phyloP scores from a whole-genome alignment of 805 yeast species.

The Dipodascus geniculatus region DNA sequence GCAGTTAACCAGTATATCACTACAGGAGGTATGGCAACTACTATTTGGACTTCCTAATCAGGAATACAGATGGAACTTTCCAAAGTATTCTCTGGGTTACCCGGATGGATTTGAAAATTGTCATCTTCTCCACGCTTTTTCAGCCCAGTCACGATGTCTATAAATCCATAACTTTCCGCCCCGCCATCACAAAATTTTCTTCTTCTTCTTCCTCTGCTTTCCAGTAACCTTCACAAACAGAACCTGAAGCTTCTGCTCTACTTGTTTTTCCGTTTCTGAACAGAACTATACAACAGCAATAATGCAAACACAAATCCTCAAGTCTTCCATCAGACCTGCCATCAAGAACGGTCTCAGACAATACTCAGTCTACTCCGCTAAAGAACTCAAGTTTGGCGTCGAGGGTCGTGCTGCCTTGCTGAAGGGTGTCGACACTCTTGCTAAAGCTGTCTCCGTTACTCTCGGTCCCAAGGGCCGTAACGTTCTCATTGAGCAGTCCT shows the following conservation, averaged over 20 bases:
- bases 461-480: constrained; percentile 97
- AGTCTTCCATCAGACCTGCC: neutral
- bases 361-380: constrained; percentile 37
- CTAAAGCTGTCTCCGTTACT: constrained; percentile 93
- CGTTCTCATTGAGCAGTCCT: constrained; percentile 91
- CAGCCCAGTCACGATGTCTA: neutral
- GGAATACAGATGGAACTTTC: neutral
- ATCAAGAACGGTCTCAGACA: neutral
- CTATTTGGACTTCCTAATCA: neutral
- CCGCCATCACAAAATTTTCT: neutral
- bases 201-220: neutral
- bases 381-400: constrained; percentile 92
- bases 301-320: neutral
- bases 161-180: neutral
- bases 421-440: constrained; percentile 88
- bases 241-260: neutral
- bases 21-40: neutral
- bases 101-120: neutral
- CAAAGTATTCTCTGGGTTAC: neutral
- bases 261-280: too few relatives aligned
- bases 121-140: neutral
- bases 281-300: neutral
- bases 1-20: neutral
- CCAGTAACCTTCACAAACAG: too few relatives aligned
- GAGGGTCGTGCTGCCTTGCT: constrained; percentile 93